A percentile compares a stretch with the other conserved stretches of the same genome.
These are phyloP conservation scores for Hemisphaericaspora lyxosophila DNA, from an alignment of 1,139 yeast species.

Conservation along the genomic window DNA sequence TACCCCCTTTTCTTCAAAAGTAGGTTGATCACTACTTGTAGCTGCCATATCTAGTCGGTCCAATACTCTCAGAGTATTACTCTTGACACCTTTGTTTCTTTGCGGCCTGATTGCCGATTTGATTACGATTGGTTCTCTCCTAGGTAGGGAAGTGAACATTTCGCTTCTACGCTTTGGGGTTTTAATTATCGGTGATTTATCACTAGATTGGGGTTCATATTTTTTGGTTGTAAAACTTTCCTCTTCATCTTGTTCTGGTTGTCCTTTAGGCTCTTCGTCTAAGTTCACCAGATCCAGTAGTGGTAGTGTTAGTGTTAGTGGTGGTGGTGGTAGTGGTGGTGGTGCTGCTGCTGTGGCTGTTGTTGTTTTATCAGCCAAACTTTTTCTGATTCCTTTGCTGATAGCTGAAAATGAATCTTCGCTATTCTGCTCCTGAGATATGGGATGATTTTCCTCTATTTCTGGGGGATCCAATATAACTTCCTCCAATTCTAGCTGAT, in stretches of 20 bases:
- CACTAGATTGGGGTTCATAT: conserved; percentile 5
- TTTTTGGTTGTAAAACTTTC: conserved; percentile 4
- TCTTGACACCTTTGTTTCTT: conserved; percentile 9
- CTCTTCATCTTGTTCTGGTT: background rate
- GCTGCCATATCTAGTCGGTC: conserved; percentile 19
- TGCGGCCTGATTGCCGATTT: conserved; percentile 18
- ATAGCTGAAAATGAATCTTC: conserved; percentile 36
- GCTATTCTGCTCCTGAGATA: background rate
- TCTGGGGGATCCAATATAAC: background rate
- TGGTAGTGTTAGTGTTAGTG: too few species aligned
- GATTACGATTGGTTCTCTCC: conserved; percentile 38
- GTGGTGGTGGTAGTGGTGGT: too few species aligned
- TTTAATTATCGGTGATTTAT: conserved; percentile 11
- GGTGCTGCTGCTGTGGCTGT: background rate
- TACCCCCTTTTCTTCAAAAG: conserved; percentile 3
- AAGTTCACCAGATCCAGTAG: too few species aligned
- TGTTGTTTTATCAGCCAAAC: conserved; percentile 34
- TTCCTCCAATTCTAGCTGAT: background rate
- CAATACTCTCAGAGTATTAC: conserved; percentile 18
- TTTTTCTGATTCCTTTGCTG: conserved; percentile 39
- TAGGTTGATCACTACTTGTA: conserved; percentile 13
- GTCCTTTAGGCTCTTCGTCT: too few species aligned
- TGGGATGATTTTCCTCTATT: background rate
- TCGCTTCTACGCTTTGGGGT: conserved; percentile 37
- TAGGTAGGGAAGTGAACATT: conserved; percentile 39